Conservation (phyloP, 441 rosid genomes). For the Erodium trifolium region DNA sequence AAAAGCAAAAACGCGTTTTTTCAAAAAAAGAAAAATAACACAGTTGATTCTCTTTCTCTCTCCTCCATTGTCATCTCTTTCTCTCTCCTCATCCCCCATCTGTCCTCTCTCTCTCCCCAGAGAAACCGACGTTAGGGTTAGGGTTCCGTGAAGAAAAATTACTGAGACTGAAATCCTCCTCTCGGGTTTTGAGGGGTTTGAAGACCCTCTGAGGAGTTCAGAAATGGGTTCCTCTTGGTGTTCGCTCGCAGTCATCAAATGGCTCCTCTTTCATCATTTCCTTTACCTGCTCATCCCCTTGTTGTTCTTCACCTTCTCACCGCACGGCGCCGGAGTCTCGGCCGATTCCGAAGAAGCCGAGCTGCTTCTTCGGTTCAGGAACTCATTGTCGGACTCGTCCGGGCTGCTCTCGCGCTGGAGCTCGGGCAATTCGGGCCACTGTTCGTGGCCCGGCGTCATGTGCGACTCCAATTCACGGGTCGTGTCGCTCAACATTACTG, state of each 20-base stretch:
- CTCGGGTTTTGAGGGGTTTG: neutral
- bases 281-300: neutral
- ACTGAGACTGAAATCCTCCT: neutral
- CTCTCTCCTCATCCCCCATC: neutral
- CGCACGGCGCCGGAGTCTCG: neutral
- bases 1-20: slow-evolving; percentile 1
- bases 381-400: slow-evolving; percentile 48
- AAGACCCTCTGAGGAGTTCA: slow-evolving; percentile 5
- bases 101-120: neutral
- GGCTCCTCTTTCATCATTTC: slow-evolving; percentile 5
- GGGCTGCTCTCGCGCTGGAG: slow-evolving; percentile 62
- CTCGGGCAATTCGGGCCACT: slow-evolving; percentile 33
- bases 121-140: slow-evolving; percentile 5
- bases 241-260: neutral
- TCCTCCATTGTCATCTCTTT: too few species aligned
- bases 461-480: slow-evolving; percentile 52
- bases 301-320: too few species aligned
- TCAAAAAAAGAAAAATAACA: neutral
- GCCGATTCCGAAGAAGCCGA: slow-evolving; percentile 49
- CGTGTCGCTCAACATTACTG: slow-evolving; percentile 50
- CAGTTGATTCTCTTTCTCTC: neutral
- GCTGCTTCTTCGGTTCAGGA: slow-evolving; percentile 56
- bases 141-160: neutral
- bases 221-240: slow-evolving; percentile 4
- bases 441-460: slow-evolving; percentile 59